Conservation (phyloP, 1,284 basidiomycete genomes). For the Naganishia sp. region DNA sequence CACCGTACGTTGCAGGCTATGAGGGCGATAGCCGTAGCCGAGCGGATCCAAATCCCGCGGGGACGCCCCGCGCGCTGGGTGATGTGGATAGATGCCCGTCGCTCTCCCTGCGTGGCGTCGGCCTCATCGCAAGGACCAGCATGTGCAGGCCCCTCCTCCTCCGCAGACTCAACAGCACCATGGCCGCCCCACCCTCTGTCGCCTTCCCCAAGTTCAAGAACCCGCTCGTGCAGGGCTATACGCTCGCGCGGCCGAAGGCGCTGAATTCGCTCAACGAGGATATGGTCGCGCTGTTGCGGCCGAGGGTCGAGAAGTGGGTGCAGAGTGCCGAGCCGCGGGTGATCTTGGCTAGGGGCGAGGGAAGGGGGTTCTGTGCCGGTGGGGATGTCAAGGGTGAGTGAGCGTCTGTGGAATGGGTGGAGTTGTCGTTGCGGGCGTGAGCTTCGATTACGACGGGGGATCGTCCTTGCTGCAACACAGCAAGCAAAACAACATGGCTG, state of each 20-base stretch:
- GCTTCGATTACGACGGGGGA: too few relatives aligned
- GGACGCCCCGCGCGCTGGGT: background rate
- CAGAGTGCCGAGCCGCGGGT: constrained; percentile 54
- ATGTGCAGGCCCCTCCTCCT: constrained; percentile 3
- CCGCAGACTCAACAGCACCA: constrained; percentile 1
- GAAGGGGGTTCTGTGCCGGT: constrained; percentile 88
- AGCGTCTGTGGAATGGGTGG: too few relatives aligned
- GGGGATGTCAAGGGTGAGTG: constrained; percentile 84
- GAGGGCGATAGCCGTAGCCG: too few relatives aligned
- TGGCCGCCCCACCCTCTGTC: constrained; percentile 8
- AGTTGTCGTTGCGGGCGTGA: too few relatives aligned
- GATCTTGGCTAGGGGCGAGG: constrained; percentile 74
- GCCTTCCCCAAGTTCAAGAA: constrained; percentile 8
- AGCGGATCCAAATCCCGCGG: too few relatives aligned
- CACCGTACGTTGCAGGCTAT: too few relatives aligned
- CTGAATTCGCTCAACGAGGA: constrained; percentile 81
- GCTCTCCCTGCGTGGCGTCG: background rate
- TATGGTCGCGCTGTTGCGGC: constrained; percentile 75
- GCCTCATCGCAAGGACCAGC: background rate
- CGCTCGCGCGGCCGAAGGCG: constrained; percentile 76
- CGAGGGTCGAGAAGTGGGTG: constrained; percentile 66
- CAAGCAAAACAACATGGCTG: too few relatives aligned
- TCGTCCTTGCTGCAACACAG: too few relatives aligned
- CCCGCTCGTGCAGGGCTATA: constrained; percentile 10
- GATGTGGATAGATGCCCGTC: too few relatives aligned